These are phyloP conservation scores for Pseudophaeomoniella oleicola DNA, from an alignment of 2,329 filamentous ascomycete species.

Conservation along the genomic window DNA sequence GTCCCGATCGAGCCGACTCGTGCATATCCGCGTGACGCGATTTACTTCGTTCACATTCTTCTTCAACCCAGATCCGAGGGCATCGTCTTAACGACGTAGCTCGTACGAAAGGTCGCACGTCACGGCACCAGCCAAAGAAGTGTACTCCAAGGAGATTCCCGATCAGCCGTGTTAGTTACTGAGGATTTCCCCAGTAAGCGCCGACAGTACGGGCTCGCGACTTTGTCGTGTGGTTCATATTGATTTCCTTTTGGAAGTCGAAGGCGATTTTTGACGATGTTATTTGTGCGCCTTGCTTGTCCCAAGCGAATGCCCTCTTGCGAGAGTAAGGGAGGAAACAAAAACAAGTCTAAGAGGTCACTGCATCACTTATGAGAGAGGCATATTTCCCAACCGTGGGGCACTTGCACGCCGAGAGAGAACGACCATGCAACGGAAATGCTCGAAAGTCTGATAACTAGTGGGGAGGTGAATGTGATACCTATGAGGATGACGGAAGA, in stretches of 20 bases:
- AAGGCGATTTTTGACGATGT: constrained; percentile 89
- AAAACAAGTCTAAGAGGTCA: constrained; percentile 88
- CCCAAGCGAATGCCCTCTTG: constrained; percentile 18
- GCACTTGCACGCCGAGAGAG: no score
- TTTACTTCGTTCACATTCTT: constrained; percentile 22
- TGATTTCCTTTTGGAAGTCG: constrained; percentile 24
- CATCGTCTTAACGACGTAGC: constrained; percentile 15
- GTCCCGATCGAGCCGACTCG: constrained; percentile 1
- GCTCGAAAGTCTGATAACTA: no score
- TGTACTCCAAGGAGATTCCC: constrained; percentile 32
- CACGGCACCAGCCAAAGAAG: constrained; percentile 38
- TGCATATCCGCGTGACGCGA: constrained; percentile 1
- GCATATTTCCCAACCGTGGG: constrained; percentile 19
- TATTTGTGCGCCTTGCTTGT: constrained; percentile 69
- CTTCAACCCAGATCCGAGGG: constrained; percentile 19
- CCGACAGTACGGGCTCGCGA: constrained; percentile 25
- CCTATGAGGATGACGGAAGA: no score
- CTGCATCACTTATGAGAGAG: constrained; percentile 68
- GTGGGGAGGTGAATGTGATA: no score
- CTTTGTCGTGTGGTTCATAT: constrained; percentile 14
- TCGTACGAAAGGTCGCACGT: constrained; percentile 34
- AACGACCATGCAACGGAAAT: no score
- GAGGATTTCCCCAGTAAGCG: constrained; percentile 42
- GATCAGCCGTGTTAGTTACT: constrained; percentile 56
- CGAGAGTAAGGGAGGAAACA: constrained; percentile 56